Conservation (phyloP, 1,139 yeast species). For the Saccharomyces hybrid region DNA sequence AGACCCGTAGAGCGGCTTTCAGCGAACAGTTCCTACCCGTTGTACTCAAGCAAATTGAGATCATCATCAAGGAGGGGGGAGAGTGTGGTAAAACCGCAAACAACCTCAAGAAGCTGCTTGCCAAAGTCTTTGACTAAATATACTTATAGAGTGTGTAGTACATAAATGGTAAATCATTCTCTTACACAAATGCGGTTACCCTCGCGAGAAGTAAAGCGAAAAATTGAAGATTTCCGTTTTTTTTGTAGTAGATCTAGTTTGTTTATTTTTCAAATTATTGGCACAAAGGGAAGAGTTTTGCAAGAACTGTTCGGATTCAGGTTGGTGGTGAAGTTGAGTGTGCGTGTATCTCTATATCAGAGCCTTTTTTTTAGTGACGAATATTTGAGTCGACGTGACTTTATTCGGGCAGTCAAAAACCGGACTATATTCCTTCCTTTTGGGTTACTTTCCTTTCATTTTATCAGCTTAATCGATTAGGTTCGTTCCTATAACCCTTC, state of each 20-base stretch:
- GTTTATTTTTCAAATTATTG: background rate
- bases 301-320: background rate
- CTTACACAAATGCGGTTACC: background rate
- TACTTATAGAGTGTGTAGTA: too few relatives aligned
- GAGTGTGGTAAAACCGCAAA: conserved; percentile 60
- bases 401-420: background rate
- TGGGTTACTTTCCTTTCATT: background rate
- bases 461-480: background rate
- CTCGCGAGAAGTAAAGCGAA: background rate
- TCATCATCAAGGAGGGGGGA: conserved; percentile 63
- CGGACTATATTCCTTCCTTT: background rate
- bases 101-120: conserved; percentile 22
- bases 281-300: background rate
- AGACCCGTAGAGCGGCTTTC: conserved; percentile 52
- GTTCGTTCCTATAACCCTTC: background rate
- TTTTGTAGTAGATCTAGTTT: background rate
- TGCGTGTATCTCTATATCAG: background rate
- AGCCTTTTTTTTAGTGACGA: background rate
- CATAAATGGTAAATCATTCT: too few relatives aligned
- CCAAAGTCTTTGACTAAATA: background rate
- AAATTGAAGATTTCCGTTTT: background rate
- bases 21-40: conserved; percentile 46
- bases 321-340: background rate
- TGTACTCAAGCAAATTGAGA: conserved; percentile 45
- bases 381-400: background rate